Evolutionary conservation across 805 yeast genomes (phyloP).

Genomic region (Saccharomycopsis capsularis): DNA sequence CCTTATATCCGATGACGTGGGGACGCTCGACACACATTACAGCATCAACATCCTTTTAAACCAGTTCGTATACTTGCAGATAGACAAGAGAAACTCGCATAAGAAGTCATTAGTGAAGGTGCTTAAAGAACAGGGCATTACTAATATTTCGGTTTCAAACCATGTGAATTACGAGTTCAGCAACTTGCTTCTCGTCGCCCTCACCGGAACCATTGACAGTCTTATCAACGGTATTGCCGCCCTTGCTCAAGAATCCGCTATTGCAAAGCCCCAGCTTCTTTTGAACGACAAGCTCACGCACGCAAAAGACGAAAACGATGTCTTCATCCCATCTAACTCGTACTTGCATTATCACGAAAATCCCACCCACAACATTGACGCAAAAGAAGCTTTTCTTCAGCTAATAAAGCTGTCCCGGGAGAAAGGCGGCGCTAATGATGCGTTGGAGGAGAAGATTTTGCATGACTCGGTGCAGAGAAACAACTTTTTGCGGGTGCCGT

Average conservation of each 20-base stretch:
- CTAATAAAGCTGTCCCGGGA: background rate
- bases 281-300: conserved; percentile 8
- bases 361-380: background rate
- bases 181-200: background rate
- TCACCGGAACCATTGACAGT: conserved; percentile 4
- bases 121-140: background rate
- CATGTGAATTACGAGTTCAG: conserved; percentile 12
- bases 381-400: conserved; percentile 2
- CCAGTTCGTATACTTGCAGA: background rate
- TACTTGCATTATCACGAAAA: conserved; percentile 1
- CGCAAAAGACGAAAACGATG: background rate
- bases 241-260: background rate
- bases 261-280: conserved; percentile 3
- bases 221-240: background rate
- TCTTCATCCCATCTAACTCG: background rate
- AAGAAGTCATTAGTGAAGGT: background rate
- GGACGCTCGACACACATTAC: conserved; percentile 1
- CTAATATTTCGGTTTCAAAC: background rate
- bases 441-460: background rate
- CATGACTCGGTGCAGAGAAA: background rate
- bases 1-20: background rate
- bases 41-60: conserved; percentile 11
- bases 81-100: background rate
- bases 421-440: background rate
- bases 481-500: conserved; percentile 14